These are phyloP conservation scores for Iris macrosiphon DNA, from an alignment of 106 monocot genomes.

Conservation along the genomic window DNA sequence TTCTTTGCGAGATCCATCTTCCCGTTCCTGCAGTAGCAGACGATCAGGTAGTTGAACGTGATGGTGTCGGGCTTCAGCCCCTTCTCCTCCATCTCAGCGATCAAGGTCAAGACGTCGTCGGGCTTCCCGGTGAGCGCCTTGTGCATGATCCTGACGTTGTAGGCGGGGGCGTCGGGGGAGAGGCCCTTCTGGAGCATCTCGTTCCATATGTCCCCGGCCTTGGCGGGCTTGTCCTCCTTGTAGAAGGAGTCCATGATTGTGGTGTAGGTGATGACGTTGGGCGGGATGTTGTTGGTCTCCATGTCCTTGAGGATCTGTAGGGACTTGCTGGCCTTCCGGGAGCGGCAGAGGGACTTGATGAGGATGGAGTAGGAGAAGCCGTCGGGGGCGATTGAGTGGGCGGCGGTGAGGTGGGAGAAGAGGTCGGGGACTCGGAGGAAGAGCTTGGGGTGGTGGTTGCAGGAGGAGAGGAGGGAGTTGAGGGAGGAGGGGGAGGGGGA, in stretches of 20 bases:
- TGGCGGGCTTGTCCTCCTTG: conserved; percentile 28
- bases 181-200: conserved; percentile 38
- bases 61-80: conserved; percentile 45
- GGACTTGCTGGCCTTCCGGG: conserved; percentile 18
- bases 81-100: conserved; percentile 32
- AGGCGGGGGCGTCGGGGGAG: conserved; percentile 25
- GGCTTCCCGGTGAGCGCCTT: conserved; percentile 20
- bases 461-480: conserved; percentile 57
- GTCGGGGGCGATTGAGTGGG: conserved; percentile 42
- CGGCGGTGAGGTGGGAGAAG: conserved; percentile 20
- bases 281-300: conserved; percentile 19
- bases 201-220: conserved; percentile 49
- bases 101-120: conserved; percentile 20
- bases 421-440: conserved; percentile 39
- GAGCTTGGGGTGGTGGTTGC: conserved; percentile 18
- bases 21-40: conserved; percentile 39
- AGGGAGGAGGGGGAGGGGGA: conserved; percentile 22
- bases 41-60: conserved; percentile 45
- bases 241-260: conserved; percentile 48
- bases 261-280: conserved; percentile 40
- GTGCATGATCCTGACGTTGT: conserved; percentile 43
- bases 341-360: conserved; percentile 43
- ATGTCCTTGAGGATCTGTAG: conserved; percentile 31
- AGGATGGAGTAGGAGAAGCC: conserved; percentile 43
- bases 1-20: conserved; percentile 38